These are phyloP conservation scores for Pythium rishiriense DNA, from an alignment of 352 stramenopile species.

Conservation along the genomic window DNA sequence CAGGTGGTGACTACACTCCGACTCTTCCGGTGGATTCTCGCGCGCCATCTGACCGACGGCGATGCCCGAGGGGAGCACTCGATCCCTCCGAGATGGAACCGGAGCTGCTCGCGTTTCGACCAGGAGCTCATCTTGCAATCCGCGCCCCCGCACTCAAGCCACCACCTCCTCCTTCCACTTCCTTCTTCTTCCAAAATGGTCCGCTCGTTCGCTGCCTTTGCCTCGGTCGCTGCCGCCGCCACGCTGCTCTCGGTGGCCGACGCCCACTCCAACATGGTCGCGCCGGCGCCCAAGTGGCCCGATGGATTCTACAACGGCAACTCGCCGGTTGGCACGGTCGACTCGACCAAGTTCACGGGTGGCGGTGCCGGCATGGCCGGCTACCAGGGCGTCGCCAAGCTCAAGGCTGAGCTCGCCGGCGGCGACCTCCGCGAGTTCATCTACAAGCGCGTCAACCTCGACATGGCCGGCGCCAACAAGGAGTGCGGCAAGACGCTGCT, in stretches of 20 bases:
- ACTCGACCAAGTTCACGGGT: conserved; percentile 19
- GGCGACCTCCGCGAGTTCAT: conserved; percentile 20
- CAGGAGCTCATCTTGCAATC: conserved; percentile 18
- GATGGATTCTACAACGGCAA: conserved; percentile 23
- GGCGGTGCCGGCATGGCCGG: conserved; percentile 1
- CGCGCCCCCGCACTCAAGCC: not conserved
- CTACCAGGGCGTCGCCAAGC: conserved; percentile 13
- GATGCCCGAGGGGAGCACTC: not conserved
- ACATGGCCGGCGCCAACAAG: conserved; percentile 16
- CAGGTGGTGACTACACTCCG: not conserved
- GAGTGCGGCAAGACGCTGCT: conserved; percentile 26
- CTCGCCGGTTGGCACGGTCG: conserved; percentile 23
- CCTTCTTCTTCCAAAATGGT: conserved; percentile 15
- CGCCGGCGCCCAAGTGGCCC: conserved; percentile 10
- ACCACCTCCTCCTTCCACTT: not conserved
- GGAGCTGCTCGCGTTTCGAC: not conserved
- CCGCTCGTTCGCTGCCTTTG: conserved; percentile 14
- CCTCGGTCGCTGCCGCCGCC: conserved; percentile 16
- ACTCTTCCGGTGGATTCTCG: conserved; percentile 5
- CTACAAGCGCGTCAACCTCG: conserved; percentile 11
- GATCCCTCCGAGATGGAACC: not conserved
- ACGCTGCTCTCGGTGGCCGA: conserved; percentile 16
- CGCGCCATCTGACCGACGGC: not conserved
- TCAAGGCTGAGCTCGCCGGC: conserved; percentile 10
- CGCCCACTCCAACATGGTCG: conserved; percentile 28